Base-by-base conservation (phyloP, 2,329 filamentous ascomycete genomes). In the Amauroascus niger region DNA sequence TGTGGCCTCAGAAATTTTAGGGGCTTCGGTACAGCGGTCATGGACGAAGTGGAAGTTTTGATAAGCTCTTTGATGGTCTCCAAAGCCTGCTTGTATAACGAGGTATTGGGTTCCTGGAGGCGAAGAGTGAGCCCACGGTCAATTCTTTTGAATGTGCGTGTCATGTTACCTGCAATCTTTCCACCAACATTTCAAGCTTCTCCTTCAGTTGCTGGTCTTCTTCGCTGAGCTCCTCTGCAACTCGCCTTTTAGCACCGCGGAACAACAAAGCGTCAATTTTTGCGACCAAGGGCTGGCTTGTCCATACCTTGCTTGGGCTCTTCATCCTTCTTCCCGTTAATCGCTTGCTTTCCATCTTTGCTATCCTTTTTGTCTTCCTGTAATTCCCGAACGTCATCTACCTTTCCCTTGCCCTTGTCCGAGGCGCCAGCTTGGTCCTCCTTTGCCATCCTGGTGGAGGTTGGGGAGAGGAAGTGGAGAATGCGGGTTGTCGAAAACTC, bases 201-300 rank as follows among this genome's bases (percentile, higher is more conserved):
- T 80, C 90, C 78, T 98, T 98, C 67, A 98, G 82, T 76, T 97
- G 90, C 74, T 97, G 90, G 62, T 98, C 93, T 72, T 98, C 93
- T 66, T 98, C 93, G 66, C 80, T 98, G 63, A 98, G 84, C 74
- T 98, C 93, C 74, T 97, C 91, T 75, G 78, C 43, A 47, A 52
- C 9, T 18, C 43, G 35, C 32, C 22, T 49, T 37, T 48, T 53
- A 53, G 40, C 44, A 33, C 30, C 9, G 13, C 30, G n/a, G 2
- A 13, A 37, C 5, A 8, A 6, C 28, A 49, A 30, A 39, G 44
- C 54, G 24, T 49, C 52, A 49, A 57, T 41, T 40, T n/a, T 51
- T 56, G 5, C 22, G 14, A n/a, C 2, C 35, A 45, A 69, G 32
- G 39, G 16, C 1, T 20, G 18, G 4, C 16, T 78, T 58, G 67